Base-by-base conservation (phyloP, 495 filamentous ascomycete genomes). In the Lasiosphaeria hispida region DNA sequence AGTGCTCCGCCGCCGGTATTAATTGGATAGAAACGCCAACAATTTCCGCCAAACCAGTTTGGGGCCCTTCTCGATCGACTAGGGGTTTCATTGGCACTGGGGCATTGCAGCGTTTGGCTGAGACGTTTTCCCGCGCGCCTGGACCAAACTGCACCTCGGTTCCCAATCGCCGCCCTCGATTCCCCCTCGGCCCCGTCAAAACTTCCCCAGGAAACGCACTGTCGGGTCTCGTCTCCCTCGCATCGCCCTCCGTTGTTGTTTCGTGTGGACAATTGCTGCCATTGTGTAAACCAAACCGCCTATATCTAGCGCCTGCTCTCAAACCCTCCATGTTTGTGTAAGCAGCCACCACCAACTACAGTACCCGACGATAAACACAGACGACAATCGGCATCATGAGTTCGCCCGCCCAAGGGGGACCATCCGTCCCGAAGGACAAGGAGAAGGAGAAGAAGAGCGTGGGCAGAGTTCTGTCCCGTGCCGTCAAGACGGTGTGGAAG, bases 401-500 rank as follows among this genome's bases (percentile, higher is more conserved):
- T 56, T 76, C 77, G 47, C 66, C 74, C 39, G 61, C 74, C 15
- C 73, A 67, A 59, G 68, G 58, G 50, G 69, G 65, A 43, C 53
- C 65, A 35, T 49, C 72, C 53, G 53, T 60, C 49, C 70, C 73
- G 30, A 72, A 71, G 63, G 70, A 75, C 37, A 66, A 65, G 23
- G 23, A 30, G 48, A 75, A 83, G 62, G 85, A 87, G 75, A 83
- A 72, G 57, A 83, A 80, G 64, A 84, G 86, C 19, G 64, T 89
- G 40, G 78, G 80, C 39, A 88, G 80, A 63, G 80, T 87, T 39
- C 66, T 89, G 48, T 80, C 79, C 52, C 78, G 83, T 61, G 80
- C n/a, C n/a, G n/a, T 88, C 70, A 88, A 79, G 73, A 84, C 80
- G 4, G 85, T 85, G 18, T 70, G 87, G 60, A 84, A 77, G 61